These are phyloP conservation scores for Berberis vulgaris DNA, from an alignment of 164 flowering plant species.

Conservation along the genomic window DNA sequence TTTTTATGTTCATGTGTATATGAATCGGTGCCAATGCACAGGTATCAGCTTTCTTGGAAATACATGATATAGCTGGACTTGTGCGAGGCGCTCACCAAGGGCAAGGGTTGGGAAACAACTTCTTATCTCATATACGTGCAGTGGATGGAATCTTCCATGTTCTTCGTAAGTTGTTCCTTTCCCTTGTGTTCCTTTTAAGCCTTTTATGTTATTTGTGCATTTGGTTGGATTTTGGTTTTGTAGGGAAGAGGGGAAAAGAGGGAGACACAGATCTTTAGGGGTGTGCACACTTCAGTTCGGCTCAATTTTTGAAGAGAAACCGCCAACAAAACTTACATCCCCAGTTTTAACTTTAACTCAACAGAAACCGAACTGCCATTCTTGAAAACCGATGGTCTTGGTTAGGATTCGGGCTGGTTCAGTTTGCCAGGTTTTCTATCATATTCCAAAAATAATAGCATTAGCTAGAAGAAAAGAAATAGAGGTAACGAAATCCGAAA, in stretches of 20 bases:
- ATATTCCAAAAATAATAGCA: too few species aligned
- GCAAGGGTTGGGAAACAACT: slow-evolving; percentile 90
- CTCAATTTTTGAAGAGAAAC: neutral
- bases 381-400: too few species aligned
- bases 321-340: too few species aligned
- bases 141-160: slow-evolving; percentile 99
- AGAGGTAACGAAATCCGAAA: too few species aligned
- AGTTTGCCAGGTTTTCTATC: too few species aligned
- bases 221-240: neutral
- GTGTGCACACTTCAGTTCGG: neutral
- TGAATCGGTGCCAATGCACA: slow-evolving; percentile 16
- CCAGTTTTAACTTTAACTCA: too few species aligned
- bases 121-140: slow-evolving; percentile 96
- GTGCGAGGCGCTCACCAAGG: slow-evolving; percentile 97
- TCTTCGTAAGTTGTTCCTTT: slow-evolving; percentile 48
- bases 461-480: too few species aligned
- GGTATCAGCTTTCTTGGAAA: slow-evolving; percentile 95
- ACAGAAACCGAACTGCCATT: too few species aligned
- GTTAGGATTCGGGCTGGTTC: too few species aligned
- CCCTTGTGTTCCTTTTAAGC: neutral
- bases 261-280: too few species aligned
- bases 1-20: neutral
- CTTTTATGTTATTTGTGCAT: neutral
- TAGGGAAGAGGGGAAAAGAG: neutral
- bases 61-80: slow-evolving; percentile 97